phyloP scores from a whole-genome alignment of 2,329 filamentous ascomycete genomes.

The Metarhizium humberi region DNA sequence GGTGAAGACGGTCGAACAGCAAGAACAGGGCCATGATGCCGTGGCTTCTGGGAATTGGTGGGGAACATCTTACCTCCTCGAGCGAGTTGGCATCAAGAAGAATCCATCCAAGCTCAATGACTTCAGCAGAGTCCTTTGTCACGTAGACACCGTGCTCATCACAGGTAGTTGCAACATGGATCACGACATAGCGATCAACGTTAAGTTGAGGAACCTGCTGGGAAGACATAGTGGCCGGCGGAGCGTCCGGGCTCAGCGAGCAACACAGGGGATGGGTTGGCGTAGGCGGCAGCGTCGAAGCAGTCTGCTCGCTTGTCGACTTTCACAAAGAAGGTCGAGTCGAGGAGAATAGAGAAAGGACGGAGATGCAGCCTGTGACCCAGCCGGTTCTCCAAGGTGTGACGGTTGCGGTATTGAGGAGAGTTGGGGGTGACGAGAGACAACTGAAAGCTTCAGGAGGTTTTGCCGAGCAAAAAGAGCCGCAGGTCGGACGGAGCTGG shows the following conservation, averaged over 20 bases:
- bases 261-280: slow-evolving; percentile 9
- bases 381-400: slow-evolving; percentile 21
- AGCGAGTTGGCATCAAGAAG: slow-evolving; percentile 83
- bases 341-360: slow-evolving; percentile 13
- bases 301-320: slow-evolving; percentile 8
- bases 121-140: slow-evolving; percentile 97
- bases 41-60: not conserved
- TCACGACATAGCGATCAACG: slow-evolving; percentile 94
- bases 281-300: slow-evolving; percentile 8
- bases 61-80: slow-evolving; percentile 64
- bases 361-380: slow-evolving; percentile 26
- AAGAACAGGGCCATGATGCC: not conserved
- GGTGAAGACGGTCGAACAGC: not conserved
- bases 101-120: slow-evolving; percentile 98
- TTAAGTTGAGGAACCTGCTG: slow-evolving; percentile 48
- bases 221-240: slow-evolving; percentile 26
- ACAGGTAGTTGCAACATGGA: slow-evolving; percentile 97
- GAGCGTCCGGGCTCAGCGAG: slow-evolving; percentile 10
- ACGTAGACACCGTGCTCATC: slow-evolving; percentile 99
- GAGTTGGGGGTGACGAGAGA: slow-evolving; percentile 13
- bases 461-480: slow-evolving; percentile 14
- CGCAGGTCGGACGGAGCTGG: slow-evolving; percentile 12
- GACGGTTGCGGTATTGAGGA: slow-evolving; percentile 13
- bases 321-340: slow-evolving; percentile 10
- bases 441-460: slow-evolving; percentile 19